These are phyloP conservation scores for Cladosporium oxysporum DNA, from an alignment of 2,329 filamentous ascomycete genomes.

Conservation along the genomic window DNA sequence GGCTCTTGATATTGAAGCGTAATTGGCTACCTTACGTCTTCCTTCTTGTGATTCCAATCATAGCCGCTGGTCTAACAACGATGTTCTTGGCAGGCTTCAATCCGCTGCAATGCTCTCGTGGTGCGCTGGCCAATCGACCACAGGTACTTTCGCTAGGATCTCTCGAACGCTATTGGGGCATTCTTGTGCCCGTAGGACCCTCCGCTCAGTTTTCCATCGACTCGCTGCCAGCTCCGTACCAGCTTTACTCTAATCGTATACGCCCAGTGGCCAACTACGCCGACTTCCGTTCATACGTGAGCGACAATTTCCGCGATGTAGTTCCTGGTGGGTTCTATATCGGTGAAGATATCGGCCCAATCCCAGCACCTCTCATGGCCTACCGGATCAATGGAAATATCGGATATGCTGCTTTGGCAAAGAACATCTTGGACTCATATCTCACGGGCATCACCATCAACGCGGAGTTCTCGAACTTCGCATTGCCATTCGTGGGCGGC, in stretches of 20 bases:
- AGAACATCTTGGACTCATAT: constrained; percentile 86
- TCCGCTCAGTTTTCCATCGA: constrained; percentile 31
- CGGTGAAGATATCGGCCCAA: constrained; percentile 48
- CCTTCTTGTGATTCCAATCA: constrained; percentile 72
- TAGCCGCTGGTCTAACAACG: constrained; percentile 76
- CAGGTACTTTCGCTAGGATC: constrained; percentile 26
- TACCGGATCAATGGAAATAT: constrained; percentile 66
- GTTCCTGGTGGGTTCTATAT: constrained; percentile 76
- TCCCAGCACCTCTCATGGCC: constrained; percentile 59
- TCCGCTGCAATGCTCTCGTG: constrained; percentile 50
- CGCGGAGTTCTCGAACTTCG: constrained; percentile 71
- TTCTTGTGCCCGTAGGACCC: constrained; percentile 40
- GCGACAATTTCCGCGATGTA: constrained; percentile 62
- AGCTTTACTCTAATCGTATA: constrained; percentile 45
- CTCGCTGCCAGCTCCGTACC: constrained; percentile 10
- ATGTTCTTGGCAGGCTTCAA: constrained; percentile 61
- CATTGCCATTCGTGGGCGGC: constrained; percentile 66
- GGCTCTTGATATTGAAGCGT: constrained; percentile 71
- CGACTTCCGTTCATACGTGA: constrained; percentile 68
- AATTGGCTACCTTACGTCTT: constrained; percentile 75
- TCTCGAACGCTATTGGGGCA: constrained; percentile 19
- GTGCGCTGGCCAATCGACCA: constrained; percentile 32
- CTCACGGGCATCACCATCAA: constrained; percentile 67
- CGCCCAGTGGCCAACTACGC: constrained; percentile 57
- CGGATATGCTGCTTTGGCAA: constrained; percentile 67